These are phyloP conservation scores for Nemophila menziesii DNA, from an alignment of 257 asterid species.

Conservation along the genomic window DNA sequence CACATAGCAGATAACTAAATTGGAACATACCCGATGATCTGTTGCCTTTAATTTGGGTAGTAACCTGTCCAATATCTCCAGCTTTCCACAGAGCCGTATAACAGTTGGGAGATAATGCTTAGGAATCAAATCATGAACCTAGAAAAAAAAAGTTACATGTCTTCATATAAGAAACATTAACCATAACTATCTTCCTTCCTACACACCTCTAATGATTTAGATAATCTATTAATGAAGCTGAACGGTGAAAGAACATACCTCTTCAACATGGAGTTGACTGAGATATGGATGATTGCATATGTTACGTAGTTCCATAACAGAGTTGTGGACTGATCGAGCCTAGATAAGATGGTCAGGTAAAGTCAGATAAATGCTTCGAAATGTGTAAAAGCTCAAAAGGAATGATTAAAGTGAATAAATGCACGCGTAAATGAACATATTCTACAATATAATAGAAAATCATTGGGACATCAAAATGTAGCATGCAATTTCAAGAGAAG, in stretches of 20 bases:
- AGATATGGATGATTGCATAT: constrained; percentile 99
- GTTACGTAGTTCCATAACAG: constrained; percentile 97
- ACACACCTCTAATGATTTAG: not conserved
- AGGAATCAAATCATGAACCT: constrained; percentile 90
- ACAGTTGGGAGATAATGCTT: constrained; percentile 77
- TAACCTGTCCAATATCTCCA: constrained; percentile 93
- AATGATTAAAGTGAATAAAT: not conserved
- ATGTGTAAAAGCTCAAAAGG: not conserved
- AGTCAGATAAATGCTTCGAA: constrained; percentile 9
- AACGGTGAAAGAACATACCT: constrained; percentile 41
- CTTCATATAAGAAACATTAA: not conserved
- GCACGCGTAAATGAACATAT: not conserved
- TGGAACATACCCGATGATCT: constrained; percentile 75
- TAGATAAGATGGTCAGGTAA: constrained; percentile 19
- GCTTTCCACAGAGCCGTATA: constrained; percentile 97
- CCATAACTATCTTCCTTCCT: not conserved
- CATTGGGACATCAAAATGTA: not conserved
- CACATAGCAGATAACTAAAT: not conserved
- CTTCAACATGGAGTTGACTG: constrained; percentile 96
- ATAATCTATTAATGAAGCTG: not conserved
- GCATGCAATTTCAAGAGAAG: not conserved
- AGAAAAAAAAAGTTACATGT: constrained; percentile 3
- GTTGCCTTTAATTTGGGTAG: constrained; percentile 96
- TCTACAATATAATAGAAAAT: not conserved
- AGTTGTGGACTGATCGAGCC: constrained; percentile 95